Evolutionary conservation across 2,329 filamentous ascomycete genomes (phyloP).

Genomic region (Nigrospora osmanthi): DNA sequence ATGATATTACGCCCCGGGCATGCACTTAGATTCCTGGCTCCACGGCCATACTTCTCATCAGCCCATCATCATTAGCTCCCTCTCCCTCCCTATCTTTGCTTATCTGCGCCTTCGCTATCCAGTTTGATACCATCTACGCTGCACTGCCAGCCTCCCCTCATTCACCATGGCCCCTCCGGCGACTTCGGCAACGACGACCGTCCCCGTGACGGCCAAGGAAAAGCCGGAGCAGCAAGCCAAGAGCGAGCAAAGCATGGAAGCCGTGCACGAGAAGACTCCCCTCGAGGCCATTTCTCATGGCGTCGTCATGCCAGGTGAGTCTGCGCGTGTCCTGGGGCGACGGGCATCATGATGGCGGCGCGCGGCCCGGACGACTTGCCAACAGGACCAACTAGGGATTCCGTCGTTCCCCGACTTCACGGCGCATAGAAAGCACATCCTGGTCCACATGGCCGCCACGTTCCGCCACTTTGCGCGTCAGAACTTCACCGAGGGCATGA

Average conservation of each 20-base stretch:
- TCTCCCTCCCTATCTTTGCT: no score
- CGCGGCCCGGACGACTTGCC: no score
- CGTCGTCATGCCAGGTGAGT: constrained; percentile 20
- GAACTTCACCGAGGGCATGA: constrained; percentile 54
- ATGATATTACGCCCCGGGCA: no score
- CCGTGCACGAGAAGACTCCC: constrained; percentile 19
- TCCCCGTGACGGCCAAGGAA: not conserved
- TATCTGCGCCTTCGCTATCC: no score
- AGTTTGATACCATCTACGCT: no score
- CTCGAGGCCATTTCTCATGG: constrained; percentile 28
- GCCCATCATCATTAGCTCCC: no score
- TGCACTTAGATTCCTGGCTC: no score
- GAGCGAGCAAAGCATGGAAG: not conserved
- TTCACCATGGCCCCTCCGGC: not conserved
- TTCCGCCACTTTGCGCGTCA: constrained; percentile 62
- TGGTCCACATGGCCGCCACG: constrained; percentile 59
- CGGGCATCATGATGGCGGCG: not conserved
- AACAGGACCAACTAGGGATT: constrained; percentile 22
- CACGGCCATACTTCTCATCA: no score
- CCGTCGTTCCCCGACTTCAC: constrained; percentile 30
- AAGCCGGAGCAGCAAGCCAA: not conserved
- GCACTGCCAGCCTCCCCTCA: no score
- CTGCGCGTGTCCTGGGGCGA: not conserved
- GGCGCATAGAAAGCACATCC: constrained; percentile 51
- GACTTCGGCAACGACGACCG: not conserved